phyloP scores from a whole-genome alignment of 345 rosid species.

The Rhodomyrtus tomentosa region DNA sequence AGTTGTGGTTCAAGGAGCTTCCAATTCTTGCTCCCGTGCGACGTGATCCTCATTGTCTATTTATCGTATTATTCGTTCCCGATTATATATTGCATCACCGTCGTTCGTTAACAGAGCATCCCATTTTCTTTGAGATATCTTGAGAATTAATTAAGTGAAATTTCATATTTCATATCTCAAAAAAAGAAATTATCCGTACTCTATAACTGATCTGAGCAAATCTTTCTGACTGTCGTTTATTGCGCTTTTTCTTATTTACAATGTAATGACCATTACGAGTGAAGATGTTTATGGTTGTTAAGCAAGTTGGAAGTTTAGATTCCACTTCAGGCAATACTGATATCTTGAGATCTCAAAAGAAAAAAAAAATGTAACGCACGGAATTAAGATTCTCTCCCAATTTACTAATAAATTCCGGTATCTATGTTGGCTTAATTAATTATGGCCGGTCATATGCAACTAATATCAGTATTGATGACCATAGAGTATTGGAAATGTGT shows the following conservation, averaged over 20 bases:
- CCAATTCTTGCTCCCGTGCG: not conserved
- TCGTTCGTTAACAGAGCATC: too few relatives aligned
- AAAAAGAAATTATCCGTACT: too few relatives aligned
- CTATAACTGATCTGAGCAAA: fast-evolving
- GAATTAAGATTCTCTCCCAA: fast-evolving
- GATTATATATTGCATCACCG: too few relatives aligned
- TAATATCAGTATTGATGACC: not conserved
- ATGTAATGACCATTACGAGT: fast-evolving
- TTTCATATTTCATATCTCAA: too few relatives aligned
- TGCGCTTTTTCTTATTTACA: not conserved
- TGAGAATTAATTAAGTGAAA: too few relatives aligned
- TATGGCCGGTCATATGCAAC: not conserved
- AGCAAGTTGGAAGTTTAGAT: not conserved
- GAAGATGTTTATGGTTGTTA: not conserved
- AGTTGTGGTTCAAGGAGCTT: not conserved
- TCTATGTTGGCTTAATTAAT: not conserved
- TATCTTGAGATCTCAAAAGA: not conserved
- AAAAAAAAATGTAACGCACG: not conserved
- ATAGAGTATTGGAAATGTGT: not conserved
- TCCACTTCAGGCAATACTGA: fast-evolving
- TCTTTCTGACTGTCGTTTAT: not conserved
- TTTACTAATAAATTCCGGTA: fast-evolving
- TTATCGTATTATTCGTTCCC: not conserved
- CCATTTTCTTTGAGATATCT: too few relatives aligned
- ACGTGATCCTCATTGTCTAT: not conserved